Evolutionary conservation across 2,329 filamentous ascomycete genomes (phyloP), one percentile per base, ranked within the genome.

Genomic region (Fusarium citri): DNA sequence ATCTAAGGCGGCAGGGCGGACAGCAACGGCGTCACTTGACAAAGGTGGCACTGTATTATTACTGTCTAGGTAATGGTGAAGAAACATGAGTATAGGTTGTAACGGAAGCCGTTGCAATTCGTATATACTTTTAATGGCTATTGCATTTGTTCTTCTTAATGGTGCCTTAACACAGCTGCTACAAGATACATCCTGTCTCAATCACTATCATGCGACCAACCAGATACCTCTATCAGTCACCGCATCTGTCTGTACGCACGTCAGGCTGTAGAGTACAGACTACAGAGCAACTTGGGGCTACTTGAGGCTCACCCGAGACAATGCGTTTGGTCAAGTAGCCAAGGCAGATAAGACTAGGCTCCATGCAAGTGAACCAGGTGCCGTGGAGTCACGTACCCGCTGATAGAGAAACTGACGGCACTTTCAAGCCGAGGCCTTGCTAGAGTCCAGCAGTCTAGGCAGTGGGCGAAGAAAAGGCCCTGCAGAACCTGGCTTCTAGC

Each of bases 1-100:
- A 72, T 66, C 62, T 42, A 57, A 63, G 55, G 66, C 50, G 55
- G 53, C 25, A 60, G 51, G 56, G 49, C 60, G 56, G 60, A 67
- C 54, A 60, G 30, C 50, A 66, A 66, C 57, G 58, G 68, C 69
- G 66, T 72, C 70, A 72, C 65, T 74, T 64, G 59, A 62, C 49
- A 15, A 48, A 54, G 56, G 28, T 20, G 51, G 41, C 54, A 47
- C 50, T 55, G 30, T 59, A 23, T 30, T 28, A 41, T 26, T n/a
- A 25, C 41, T 42, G 22, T 37, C 18, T 20, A 34, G 8, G 8
- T 26, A 26, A 49, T 37, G 22, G 22, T 25, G 31, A 51, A 51
- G 22, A 40, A 22, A 31, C 28, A 30, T 30, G n/a, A 20, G 14
- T 53, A n/a, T 34, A 25, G 22, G 16, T 37, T 51, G 30, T 12